Base-by-base conservation (phyloP, 2,329 filamentous ascomycete species). In the Aspergillus latus region DNA sequence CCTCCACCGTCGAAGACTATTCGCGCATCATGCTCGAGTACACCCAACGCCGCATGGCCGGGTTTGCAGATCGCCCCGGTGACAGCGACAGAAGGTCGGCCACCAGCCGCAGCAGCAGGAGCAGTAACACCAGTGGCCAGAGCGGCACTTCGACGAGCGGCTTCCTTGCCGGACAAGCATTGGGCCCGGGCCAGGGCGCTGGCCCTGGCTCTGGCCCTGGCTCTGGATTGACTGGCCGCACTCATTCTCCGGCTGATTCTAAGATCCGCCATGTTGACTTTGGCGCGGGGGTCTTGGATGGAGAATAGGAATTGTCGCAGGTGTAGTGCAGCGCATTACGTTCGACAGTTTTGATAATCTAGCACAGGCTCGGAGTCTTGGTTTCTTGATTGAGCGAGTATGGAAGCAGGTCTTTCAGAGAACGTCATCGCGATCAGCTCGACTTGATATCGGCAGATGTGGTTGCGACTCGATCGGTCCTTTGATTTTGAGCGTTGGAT, bases 1-100 rank as follows among this genome's bases (percentile, higher is more conserved):
- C 7, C 39, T 59, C 52, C 4, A 71, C 71, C 2, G 54, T 74
- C n/a, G 71, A 72, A 45, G 71, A 73, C 57, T 74, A 74, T 56
- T 73, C 70, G 59, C 70, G 71, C 26, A 65, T 70, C 49, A 74
- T 74, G 72, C 63, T 74, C 39, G 64, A 72, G 44, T 72, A 74
- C 48, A 74, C 72, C 11, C 70, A 74, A 39, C 69, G 66, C 29
- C 71, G 73, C 43, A 72, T 74, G 64, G 68, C 68, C 2, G 62
- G 64, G 4, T 74, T 73, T 52, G 63, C 66, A 40, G 66, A 68
- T 30, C 50, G 57, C 11, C 52, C 58, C 11, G 66, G 34, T 21
- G 34, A 37, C 8, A 37, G 63, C 15, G 54, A 59, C 40, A 57
- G 52, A 21, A 54, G 57, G n/a, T 57, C 56, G 30, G 49, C 52